phyloP scores from a whole-genome alignment of 305 asterid species.

The Galium porrigens region DNA sequence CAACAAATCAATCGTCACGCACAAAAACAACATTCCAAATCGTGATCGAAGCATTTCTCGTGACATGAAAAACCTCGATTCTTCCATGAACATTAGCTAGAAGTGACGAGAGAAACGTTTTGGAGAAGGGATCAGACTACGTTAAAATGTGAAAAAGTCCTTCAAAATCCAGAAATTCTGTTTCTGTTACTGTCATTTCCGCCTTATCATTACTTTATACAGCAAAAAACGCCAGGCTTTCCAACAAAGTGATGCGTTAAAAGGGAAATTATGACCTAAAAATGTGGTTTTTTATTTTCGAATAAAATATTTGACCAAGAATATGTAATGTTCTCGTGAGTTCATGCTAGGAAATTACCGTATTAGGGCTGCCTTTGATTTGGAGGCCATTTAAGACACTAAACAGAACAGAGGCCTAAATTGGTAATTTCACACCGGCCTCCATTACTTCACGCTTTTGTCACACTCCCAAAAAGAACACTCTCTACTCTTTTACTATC shows the following conservation, averaged over 20 bases:
- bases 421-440: neutral
- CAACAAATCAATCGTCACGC: neutral
- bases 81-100: neutral
- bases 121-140: neutral
- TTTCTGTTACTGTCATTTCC: neutral
- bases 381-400: neutral
- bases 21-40: neutral
- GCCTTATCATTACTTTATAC: neutral
- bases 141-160: neutral
- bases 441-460: constrained; percentile 4
- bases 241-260: neutral
- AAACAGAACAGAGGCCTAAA: neutral
- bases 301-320: neutral
- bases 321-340: neutral
- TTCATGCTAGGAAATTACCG: neutral
- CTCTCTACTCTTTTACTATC: constrained; percentile 4
- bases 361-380: neutral
- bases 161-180: neutral
- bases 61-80: neutral
- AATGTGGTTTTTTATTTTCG: neutral
- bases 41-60: neutral
- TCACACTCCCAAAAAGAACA: neutral
- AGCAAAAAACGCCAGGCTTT: neutral
- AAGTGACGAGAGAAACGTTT: neutral
- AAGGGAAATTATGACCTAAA: neutral